phyloP scores from a whole-genome alignment of 371 early-diverging fungal species.

The Lichtheimia corymbifera region DNA sequence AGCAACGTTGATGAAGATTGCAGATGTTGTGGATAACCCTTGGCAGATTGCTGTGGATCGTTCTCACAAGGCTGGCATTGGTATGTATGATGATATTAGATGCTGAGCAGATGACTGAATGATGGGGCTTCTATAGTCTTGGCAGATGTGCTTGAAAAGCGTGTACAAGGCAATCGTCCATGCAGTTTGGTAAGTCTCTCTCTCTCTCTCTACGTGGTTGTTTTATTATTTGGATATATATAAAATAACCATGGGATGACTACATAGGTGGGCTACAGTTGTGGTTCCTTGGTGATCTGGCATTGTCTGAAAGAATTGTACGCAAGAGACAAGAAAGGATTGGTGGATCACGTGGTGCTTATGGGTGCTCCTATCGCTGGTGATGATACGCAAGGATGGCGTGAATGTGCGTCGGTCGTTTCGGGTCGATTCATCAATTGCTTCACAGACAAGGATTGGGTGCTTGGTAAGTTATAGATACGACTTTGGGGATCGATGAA shows the following conservation, averaged over 20 bases:
- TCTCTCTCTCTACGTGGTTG: not conserved
- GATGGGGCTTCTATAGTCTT: slow-evolving; percentile 44
- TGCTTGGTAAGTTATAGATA: slow-evolving; percentile 60
- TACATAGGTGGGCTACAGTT: slow-evolving; percentile 76
- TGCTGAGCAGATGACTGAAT: not conserved
- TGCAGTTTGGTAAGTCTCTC: slow-evolving; percentile 76
- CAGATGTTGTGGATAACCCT: slow-evolving; percentile 84
- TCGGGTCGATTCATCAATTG: slow-evolving; percentile 90
- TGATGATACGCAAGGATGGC: slow-evolving; percentile 49
- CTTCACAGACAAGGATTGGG: slow-evolving; percentile 86
- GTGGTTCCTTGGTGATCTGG: slow-evolving; percentile 92
- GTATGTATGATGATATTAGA: slow-evolving; percentile 16
- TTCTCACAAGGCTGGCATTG: slow-evolving; percentile 85
- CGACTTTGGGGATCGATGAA: not conserved
- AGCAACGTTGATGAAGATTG: slow-evolving; percentile 52
- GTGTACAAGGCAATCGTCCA: slow-evolving; percentile 90
- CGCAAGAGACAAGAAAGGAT: slow-evolving; percentile 46
- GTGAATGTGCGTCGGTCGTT: slow-evolving; percentile 60
- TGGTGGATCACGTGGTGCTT: slow-evolving; percentile 62
- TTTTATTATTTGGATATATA: not conserved
- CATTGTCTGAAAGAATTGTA: slow-evolving; percentile 85
- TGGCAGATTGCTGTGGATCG: slow-evolving; percentile 89
- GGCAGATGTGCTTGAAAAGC: slow-evolving; percentile 78
- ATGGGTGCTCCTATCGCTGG: slow-evolving; percentile 67
- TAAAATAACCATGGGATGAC: not conserved